A percentile compares a stretch with the other conserved stretches of the same genome.
Evolutionary conservation across 495 filamentous ascomycete genomes (phyloP).

Genomic region (Aspergillus funiculosus): DNA sequence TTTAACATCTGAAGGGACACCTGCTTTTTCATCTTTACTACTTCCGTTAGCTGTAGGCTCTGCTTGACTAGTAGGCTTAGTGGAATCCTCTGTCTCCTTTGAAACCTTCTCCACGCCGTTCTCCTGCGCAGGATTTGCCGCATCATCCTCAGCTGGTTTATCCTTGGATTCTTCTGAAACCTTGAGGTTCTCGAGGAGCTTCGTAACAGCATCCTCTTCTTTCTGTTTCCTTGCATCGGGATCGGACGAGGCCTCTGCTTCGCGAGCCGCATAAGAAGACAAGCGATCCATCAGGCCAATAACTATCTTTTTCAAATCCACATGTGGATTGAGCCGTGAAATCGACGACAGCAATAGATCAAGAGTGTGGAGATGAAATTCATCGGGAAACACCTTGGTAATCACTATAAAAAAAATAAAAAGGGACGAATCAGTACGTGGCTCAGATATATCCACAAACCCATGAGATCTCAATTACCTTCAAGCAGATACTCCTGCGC

Average conservation of each 20-base stretch:
- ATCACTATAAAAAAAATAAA: constrained; percentile 68
- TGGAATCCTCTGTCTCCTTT: constrained; percentile 21
- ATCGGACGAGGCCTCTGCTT: constrained; percentile 71
- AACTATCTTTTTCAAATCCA: constrained; percentile 96
- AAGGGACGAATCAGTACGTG: constrained; percentile 1
- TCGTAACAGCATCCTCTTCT: constrained; percentile 77
- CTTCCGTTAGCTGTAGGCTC: constrained; percentile 16
- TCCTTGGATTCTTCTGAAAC: constrained; percentile 57
- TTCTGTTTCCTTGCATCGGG: constrained; percentile 65
- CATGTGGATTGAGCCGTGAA: constrained; percentile 84
- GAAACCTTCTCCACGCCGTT: constrained; percentile 44
- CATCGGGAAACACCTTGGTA: constrained; percentile 97
- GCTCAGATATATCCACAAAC: not conserved
- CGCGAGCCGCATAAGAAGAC: constrained; percentile 84
- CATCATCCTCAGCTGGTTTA: constrained; percentile 29
- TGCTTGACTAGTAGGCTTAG: constrained; percentile 22
- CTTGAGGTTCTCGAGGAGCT: constrained; percentile 69
- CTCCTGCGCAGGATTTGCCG: constrained; percentile 31
- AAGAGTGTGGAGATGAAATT: constrained; percentile 93
- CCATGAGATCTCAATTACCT: too few relatives aligned
- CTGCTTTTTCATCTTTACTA: constrained; percentile 41
- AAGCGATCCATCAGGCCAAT: constrained; percentile 96
- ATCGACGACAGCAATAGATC: constrained; percentile 91
- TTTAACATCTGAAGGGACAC: constrained; percentile 75
- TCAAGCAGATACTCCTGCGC: constrained; percentile 97